Percentiles rank a stretch among this genome's conserved stretches.
phyloP scores from a whole-genome alignment of 768 basidiomycete genomes.

The Calocera viscosa region DNA sequence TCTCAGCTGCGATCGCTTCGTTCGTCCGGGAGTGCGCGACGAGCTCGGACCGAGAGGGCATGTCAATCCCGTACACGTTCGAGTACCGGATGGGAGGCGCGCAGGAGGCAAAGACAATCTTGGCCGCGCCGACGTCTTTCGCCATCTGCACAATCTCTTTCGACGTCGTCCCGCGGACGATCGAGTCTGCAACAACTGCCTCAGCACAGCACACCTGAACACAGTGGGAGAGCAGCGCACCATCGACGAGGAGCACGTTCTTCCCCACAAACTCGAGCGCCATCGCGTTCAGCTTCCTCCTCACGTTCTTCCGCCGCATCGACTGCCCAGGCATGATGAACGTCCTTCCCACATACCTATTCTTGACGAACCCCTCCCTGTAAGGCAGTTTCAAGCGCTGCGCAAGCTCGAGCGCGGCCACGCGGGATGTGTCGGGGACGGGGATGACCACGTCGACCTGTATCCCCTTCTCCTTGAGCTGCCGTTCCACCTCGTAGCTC shows the following conservation, averaged over 20 bases:
- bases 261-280: conserved; percentile 88
- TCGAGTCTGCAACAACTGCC: conserved; percentile 55
- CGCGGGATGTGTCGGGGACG: conserved; percentile 91
- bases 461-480: conserved; percentile 54
- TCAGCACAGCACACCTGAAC: not conserved
- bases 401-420: conserved; percentile 89
- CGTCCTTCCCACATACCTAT: conserved; percentile 93
- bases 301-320: conserved; percentile 87
- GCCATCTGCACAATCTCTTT: conserved; percentile 99
- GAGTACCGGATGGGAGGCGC: conserved; percentile 91
- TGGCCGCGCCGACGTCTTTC: conserved; percentile 93
- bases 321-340: conserved; percentile 99
- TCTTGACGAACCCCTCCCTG: conserved; percentile 97
- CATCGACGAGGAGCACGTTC: conserved; percentile 91
- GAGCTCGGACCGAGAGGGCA: conserved; percentile 90
- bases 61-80: conserved; percentile 98
- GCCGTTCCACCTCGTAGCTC: conserved; percentile 69
- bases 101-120: conserved; percentile 91
- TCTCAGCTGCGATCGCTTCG: conserved; percentile 58
- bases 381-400: conserved; percentile 84
- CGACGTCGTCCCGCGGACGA: conserved; percentile 95
- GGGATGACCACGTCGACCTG: conserved; percentile 94
- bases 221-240: conserved; percentile 32
- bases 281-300: conserved; percentile 95
- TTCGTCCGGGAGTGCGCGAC: conserved; percentile 71